A percentile compares a stretch with the other conserved stretches of the same genome.
These are phyloP conservation scores for Eucalyptus microcorys DNA, from an alignment of 345 rosid genomes.

Conservation along the genomic window DNA sequence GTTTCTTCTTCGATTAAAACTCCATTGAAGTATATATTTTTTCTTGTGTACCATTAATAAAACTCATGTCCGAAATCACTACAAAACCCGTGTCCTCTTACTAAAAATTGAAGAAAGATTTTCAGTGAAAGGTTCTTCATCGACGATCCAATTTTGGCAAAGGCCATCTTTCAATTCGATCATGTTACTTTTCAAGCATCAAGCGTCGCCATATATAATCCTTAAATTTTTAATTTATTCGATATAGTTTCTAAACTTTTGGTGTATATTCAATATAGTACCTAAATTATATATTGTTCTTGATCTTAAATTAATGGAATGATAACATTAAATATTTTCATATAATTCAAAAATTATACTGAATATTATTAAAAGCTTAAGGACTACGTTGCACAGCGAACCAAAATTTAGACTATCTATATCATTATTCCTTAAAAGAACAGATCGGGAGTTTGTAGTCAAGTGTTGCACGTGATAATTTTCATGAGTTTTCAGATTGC, in stretches of 20 bases:
- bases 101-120: background rate
- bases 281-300: too few relatives aligned
- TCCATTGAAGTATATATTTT: too few relatives aligned
- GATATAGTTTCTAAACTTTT: accelerated
- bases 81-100: background rate
- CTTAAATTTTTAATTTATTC: accelerated
- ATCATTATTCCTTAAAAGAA: background rate
- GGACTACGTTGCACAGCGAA: accelerated
- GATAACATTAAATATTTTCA: too few relatives aligned
- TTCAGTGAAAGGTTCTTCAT: accelerated
- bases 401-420: background rate
- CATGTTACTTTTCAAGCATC: accelerated
- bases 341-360: accelerated
- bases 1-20: background rate
- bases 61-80: accelerated
- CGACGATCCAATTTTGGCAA: background rate
- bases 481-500: background rate
- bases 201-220: accelerated
- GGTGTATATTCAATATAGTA: too few relatives aligned
- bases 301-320: too few relatives aligned
- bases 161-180: background rate
- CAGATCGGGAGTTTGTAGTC: background rate
- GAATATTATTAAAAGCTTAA: too few relatives aligned
- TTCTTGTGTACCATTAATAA: background rate
- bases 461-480: background rate